phyloP scores from a whole-genome alignment of 2,329 filamentous ascomycete species.

The Shiraia bambusicola region DNA sequence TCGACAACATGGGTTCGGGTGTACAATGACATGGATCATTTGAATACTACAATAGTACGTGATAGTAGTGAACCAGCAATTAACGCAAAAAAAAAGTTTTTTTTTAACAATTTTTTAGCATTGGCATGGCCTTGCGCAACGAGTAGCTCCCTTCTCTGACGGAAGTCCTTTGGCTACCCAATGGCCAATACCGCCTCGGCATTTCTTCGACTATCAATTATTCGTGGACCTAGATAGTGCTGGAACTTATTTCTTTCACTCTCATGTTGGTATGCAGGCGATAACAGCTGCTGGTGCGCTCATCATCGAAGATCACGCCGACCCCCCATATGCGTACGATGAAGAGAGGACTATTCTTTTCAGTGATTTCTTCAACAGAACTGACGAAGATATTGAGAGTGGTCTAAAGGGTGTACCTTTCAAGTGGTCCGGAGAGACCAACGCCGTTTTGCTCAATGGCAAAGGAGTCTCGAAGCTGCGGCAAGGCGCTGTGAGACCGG shows the following conservation, averaged over 20 bases:
- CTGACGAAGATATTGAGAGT: slow-evolving; percentile 54
- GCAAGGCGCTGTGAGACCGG: slow-evolving; percentile 29
- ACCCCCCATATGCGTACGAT: slow-evolving; percentile 60
- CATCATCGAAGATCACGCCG: slow-evolving; percentile 56
- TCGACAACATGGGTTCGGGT: slow-evolving; percentile 58
- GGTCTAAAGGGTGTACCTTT: slow-evolving; percentile 55
- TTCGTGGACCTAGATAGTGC: slow-evolving; percentile 54
- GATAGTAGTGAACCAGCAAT: background rate
- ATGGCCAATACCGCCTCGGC: slow-evolving; percentile 63
- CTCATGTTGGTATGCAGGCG: slow-evolving; percentile 65
- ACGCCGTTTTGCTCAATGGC: slow-evolving; percentile 61
- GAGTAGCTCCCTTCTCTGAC: slow-evolving; percentile 64
- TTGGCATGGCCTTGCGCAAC: slow-evolving; percentile 66
- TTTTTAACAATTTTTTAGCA: too few relatives aligned
- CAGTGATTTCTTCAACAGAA: slow-evolving; percentile 59
- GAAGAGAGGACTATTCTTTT: slow-evolving; percentile 60
- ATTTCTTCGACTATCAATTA: slow-evolving; percentile 70
- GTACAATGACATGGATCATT: slow-evolving; percentile 57
- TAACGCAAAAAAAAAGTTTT: too few relatives aligned
- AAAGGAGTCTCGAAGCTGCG: slow-evolving; percentile 48
- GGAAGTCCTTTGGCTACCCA: slow-evolving; percentile 61
- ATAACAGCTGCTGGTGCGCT: slow-evolving; percentile 59
- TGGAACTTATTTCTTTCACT: slow-evolving; percentile 70
- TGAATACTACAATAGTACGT: slow-evolving; percentile 59
- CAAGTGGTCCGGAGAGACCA: slow-evolving; percentile 60